Base-by-base conservation (phyloP, 1,284 basidiomycete species). In the Tylopilus sp. region DNA sequence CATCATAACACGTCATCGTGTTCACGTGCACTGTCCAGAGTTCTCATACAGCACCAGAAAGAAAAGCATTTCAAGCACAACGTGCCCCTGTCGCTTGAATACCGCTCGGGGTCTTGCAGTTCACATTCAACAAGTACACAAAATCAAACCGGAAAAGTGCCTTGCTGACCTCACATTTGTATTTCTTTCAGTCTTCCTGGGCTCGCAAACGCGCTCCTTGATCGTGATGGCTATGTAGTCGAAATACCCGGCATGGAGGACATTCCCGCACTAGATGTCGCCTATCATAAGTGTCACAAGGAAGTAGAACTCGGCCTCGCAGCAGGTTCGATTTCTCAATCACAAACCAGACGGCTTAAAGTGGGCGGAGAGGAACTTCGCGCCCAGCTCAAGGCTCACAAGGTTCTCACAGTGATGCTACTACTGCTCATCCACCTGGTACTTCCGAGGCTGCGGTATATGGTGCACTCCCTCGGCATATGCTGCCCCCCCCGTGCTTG, bases 171-270 rank as follows among this genome's bases (percentile, higher is more conserved):
- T 69, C 51, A 64, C 52, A 65, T 29, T 47, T 54, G 29, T 38
- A 63, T 29, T 58, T 16, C n/a, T 57, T 26, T n/a, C 9, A 5
- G 91, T 67, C 82, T 92, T 36, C 90, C 85, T 58, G 95, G 96
- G 36, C 95, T 99, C 41, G 97, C 98, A 65, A 99, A 99, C 79
- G 97, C 97, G 0, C 84, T 99, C 0, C 96, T 97, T 4, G 97
- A 96, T 13, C 90, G 98, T 52, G 97, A 98, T 81, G 96, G 97
- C 3, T 99, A 99, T 76, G 97, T 99, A 78, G 93, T 99, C 60
- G 98, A 99, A 81, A 99, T 99, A 65, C 99, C 99, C 75, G 97
- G 98, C 33, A 99, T 99, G 98, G 97, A 97, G 77, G 97, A 97
- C 66, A 96, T 99, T 63, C 97, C 97, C 8, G 94, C 93, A 9